Evolutionary conservation across 345 rosid genomes (phyloP).

Genomic region (Draba incana): DNA sequence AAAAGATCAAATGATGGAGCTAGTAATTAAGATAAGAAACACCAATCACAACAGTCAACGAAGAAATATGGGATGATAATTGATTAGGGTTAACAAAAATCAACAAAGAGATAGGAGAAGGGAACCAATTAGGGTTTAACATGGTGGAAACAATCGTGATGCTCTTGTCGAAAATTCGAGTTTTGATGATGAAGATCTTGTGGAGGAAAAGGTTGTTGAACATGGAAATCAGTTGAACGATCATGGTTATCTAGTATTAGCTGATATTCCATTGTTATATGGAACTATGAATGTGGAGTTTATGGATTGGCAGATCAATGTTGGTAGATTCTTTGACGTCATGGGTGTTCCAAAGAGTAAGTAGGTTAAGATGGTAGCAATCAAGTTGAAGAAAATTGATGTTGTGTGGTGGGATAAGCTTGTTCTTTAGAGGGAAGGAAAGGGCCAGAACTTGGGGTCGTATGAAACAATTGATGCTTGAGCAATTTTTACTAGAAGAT

Average conservation of each 20-base stretch:
- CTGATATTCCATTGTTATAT: neutral
- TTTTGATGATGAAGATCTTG: neutral
- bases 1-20: no score
- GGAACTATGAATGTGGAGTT: constrained; percentile 1
- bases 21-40: no score
- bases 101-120: no score
- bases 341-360: neutral
- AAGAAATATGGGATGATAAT: no score
- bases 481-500: neutral
- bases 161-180: neutral
- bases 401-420: neutral
- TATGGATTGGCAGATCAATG: neutral
- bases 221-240: neutral
- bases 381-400: neutral
- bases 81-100: no score
- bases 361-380: neutral
- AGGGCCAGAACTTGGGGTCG: neutral
- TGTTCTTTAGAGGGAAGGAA: neutral
- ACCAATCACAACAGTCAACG: no score
- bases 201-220: neutral
- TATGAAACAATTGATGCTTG: neutral
- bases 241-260: neutral
- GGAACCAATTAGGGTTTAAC: neutral
- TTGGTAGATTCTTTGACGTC: neutral
- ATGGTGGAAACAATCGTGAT: neutral